phyloP scores from a whole-genome alignment of 2,329 filamentous ascomycete species.

The Penicillium sp. region DNA sequence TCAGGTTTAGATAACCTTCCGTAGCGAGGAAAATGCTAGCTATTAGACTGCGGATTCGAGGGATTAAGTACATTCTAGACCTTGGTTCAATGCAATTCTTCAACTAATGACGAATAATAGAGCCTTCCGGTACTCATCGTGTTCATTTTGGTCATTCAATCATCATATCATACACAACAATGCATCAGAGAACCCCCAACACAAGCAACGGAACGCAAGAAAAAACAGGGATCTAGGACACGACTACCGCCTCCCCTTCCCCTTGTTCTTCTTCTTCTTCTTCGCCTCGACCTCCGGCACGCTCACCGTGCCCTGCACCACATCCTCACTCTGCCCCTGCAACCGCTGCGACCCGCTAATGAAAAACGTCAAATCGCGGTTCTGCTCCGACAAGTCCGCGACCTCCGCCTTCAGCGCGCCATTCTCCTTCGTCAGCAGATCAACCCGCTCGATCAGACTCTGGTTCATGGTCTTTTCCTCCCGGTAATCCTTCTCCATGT shows the following conservation, averaged over 20 bases:
- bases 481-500: conserved; percentile 69
- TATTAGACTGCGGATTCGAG: no score
- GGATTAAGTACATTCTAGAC: no score
- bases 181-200: no score
- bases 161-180: no score
- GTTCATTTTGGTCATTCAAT: no score
- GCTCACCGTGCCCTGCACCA: conserved; percentile 69
- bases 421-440: conserved; percentile 61
- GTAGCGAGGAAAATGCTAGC: no score
- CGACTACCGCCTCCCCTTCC: conserved; percentile 28
- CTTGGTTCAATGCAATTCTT: no score
- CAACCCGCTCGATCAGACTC: conserved; percentile 73
- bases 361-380: conserved; percentile 82
- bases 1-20: no score
- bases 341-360: conserved; percentile 81
- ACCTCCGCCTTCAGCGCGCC: conserved; percentile 59
- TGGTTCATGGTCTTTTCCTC: conserved; percentile 86
- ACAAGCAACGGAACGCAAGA: background rate
- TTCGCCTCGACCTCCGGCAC: conserved; percentile 54
- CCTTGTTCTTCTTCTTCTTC: conserved; percentile 44
- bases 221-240: no score
- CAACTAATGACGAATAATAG: no score
- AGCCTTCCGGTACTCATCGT: no score
- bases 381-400: conserved; percentile 76
- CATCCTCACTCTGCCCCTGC: conserved; percentile 66